Conservation (phyloP, 73 alveolate species). For the Paramecium octaurelia region DNA sequence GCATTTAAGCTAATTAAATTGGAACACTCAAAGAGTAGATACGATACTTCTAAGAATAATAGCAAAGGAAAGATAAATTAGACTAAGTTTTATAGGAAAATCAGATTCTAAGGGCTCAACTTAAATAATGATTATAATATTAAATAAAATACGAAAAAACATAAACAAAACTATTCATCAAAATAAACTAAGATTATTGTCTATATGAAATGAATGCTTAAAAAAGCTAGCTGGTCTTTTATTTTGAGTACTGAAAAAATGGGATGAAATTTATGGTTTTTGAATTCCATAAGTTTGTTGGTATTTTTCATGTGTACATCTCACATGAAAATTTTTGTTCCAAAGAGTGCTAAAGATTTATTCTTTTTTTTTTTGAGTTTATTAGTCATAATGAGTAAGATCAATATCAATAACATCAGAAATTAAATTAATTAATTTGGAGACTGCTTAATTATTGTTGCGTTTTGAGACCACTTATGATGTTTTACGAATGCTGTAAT, state of each 20-base stretch:
- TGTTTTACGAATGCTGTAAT: neutral
- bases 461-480: neutral
- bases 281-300: neutral
- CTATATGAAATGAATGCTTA: neutral
- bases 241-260: neutral
- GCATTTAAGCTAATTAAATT: neutral
- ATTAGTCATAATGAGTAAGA: neutral
- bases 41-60: neutral
- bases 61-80: neutral
- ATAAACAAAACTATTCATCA: neutral
- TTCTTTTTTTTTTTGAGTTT: neutral
- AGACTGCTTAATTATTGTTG: neutral
- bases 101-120: neutral
- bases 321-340: neutral
- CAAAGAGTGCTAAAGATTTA: neutral
- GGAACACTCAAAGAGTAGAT: neutral
- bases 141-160: neutral
- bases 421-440: neutral
- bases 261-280: neutral
- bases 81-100: constrained; percentile 33
- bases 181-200: neutral
- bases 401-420: neutral
- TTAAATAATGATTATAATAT: neutral
- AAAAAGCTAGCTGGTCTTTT: neutral
- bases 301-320: neutral